Base-by-base conservation (phyloP, 192 early-diverging fungal species). In the Tieghemiomyces parasiticus region DNA sequence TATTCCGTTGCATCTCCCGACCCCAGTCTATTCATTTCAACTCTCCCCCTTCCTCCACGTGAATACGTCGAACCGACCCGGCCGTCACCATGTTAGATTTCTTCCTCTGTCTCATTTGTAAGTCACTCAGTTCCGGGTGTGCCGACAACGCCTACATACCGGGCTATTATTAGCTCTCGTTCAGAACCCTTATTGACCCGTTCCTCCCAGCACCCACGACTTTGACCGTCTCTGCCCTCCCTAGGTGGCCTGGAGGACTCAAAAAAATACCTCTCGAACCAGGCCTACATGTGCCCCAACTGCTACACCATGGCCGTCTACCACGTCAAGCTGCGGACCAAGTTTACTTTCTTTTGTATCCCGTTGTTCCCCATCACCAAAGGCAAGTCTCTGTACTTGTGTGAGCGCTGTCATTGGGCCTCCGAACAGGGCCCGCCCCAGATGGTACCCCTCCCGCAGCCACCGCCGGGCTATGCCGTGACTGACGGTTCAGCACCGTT, bases 221-320 rank as follows among this genome's bases (percentile, higher is more conserved):
- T 6, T 16, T 16, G 9, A 44, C 9, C 38, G 16, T 6, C 38
- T 6, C 38, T 52, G 30, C 30, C 30, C 26, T 24, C 2, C 14
- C 30, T 24, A 56, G 54, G 30, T 31, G 54, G 54, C 2, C 54
- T 56, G 2, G 54, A 56, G 24, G 24, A 29, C 31, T 33, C 30
- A 1, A 31, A 56, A 24, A 56, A 56, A 29, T 56, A 56, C 54
- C 54, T 56, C 16, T 56, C 54, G 24, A 56, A 30, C 2, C 29
- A 56, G 54, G 31, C 54, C 24, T 56, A 56, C 54, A 56, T 56
- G 54, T 56, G 54, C 54, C 54, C 54, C 30, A 56, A 56, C 29
- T 56, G 54, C 54, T 56, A 56, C 54, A 56, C 54, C 6, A 20
- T 29, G 20, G 31, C 30, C 2, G 54, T 56, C 20, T 29, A 56